Evolutionary conservation across 805 yeast genomes (phyloP), one percentile per base, ranked within the genome.

Genomic region (Debaryomyces maramus): DNA sequence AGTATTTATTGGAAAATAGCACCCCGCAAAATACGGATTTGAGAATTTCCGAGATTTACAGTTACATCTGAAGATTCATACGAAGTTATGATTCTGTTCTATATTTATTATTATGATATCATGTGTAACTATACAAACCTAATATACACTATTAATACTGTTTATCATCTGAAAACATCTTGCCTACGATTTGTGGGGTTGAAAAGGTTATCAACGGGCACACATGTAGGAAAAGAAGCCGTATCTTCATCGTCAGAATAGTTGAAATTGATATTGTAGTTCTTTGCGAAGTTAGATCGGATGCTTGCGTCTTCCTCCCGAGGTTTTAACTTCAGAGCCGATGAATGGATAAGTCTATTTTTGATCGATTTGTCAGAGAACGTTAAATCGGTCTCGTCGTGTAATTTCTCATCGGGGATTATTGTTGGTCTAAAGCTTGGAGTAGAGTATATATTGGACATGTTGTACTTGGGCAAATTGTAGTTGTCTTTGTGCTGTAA

Each of bases 381-480:
- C 3, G 17, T 21, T 5, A 19, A 14, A n/a, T 19, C 28, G 3
- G 19, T 17, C 6, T 13, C 15, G 13, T 24, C 28, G 11, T 24
- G 28, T 13, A 24, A 5, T 10, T 24, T 24, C 13, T 24, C 28
- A 24, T 24, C 28, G 11, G 13, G 4, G 3, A n/a, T 24, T 5
- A 5, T 24, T n/a, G 28, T 10, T n/a, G 28, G 28, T 5, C 13
- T 24, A 5, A 24, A 13, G 15, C 13, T 13, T n/a, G 11, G 28
- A 8, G 28, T 15, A 13, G 28, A 23, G 27, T 17, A 32, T 16
- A 10, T 22, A 32, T 16, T 28, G 23, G 22, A 16, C 16, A 50
- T 49, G 6, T 41, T 31, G 33, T 60, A 60, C 34, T 52, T 53
- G 4, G 60, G 65, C 14, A 54, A 42, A 27, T 41, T 34, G 30